Conservation (phyloP, 371 early-diverging fungal species). For the Lichtheimia ramosa region DNA sequence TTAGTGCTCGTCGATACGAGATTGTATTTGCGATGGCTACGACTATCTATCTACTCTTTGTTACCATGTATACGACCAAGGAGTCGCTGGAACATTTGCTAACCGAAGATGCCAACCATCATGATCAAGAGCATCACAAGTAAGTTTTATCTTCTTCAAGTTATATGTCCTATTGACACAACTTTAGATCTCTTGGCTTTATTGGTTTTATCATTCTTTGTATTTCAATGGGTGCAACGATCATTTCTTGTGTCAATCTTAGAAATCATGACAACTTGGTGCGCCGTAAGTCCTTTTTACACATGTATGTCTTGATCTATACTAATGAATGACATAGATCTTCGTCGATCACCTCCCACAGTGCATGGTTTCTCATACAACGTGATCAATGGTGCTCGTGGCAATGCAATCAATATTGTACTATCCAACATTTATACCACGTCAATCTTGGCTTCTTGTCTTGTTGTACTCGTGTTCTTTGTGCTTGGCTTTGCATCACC, state of each 20-base stretch:
- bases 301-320: background rate
- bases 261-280: slow-evolving; percentile 62
- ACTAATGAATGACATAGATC: slow-evolving; percentile 12
- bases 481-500: slow-evolving; percentile 28
- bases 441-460: slow-evolving; percentile 33
- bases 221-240: slow-evolving; percentile 45
- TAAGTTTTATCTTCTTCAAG: too few species aligned
- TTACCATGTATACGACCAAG: slow-evolving; percentile 69
- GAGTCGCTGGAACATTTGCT: slow-evolving; percentile 65
- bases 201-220: slow-evolving; percentile 43
- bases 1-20: slow-evolving; percentile 59
- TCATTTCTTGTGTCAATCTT: slow-evolving; percentile 50
- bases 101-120: slow-evolving; percentile 38
- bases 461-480: slow-evolving; percentile 20
- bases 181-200: slow-evolving; percentile 19
- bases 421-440: slow-evolving; percentile 39
- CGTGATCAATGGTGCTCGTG: slow-evolving; percentile 41
- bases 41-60: slow-evolving; percentile 61
- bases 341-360: slow-evolving; percentile 35
- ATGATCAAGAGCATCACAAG: slow-evolving; percentile 40
- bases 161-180: slow-evolving; percentile 7
- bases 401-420: slow-evolving; percentile 28
- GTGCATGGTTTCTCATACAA: slow-evolving; percentile 51
- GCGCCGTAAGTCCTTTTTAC: slow-evolving; percentile 36
- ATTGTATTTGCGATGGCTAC: slow-evolving; percentile 61